Percentiles rank a stretch among this genome's conserved stretches.
Conservation (phyloP, 441 rosid species). For the Manihot esculenta region DNA sequence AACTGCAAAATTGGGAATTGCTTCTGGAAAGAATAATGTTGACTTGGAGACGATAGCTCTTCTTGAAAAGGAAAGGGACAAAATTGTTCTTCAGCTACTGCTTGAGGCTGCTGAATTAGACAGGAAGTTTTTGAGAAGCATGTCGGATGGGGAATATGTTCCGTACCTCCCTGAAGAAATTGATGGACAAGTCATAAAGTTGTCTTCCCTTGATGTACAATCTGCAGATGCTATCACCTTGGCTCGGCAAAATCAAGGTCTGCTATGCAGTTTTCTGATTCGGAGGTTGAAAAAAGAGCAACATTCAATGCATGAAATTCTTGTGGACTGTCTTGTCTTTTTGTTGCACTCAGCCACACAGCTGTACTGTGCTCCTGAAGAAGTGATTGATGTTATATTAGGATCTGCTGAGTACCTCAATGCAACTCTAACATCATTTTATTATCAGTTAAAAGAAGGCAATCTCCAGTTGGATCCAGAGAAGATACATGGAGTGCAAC, state of each 20-base stretch:
- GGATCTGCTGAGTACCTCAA: conserved; percentile 63
- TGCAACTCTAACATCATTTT: conserved; percentile 49
- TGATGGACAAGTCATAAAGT: conserved; percentile 47
- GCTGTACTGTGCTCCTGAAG: conserved; percentile 58
- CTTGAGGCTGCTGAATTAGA: conserved; percentile 80
- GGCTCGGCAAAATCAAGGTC: conserved; percentile 77
- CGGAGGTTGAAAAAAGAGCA: conserved; percentile 60
- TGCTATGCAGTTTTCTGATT: conserved; percentile 63
- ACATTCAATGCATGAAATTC: conserved; percentile 71
- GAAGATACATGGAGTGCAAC: conserved; percentile 46
- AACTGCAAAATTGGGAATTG: conserved; percentile 32
- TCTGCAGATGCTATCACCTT: conserved; percentile 75
- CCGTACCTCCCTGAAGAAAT: conserved; percentile 35
- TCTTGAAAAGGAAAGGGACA: conserved; percentile 73
- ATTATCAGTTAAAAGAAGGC: conserved; percentile 51
- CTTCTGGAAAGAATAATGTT: conserved; percentile 32
- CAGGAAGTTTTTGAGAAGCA: conserved; percentile 43
- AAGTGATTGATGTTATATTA: conserved; percentile 60
- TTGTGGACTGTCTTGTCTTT: conserved; percentile 71
- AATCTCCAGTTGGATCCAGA: conserved; percentile 46
- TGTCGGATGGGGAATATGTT: conserved; percentile 36
- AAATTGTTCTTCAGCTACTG: conserved; percentile 65
- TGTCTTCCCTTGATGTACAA: conserved; percentile 52
- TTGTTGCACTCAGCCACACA: conserved; percentile 67
- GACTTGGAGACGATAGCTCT: conserved; percentile 50